Evolutionary conservation across 225 moss, liverwort and hornwort species (phyloP).

Genomic region (Neckera pumila): DNA sequence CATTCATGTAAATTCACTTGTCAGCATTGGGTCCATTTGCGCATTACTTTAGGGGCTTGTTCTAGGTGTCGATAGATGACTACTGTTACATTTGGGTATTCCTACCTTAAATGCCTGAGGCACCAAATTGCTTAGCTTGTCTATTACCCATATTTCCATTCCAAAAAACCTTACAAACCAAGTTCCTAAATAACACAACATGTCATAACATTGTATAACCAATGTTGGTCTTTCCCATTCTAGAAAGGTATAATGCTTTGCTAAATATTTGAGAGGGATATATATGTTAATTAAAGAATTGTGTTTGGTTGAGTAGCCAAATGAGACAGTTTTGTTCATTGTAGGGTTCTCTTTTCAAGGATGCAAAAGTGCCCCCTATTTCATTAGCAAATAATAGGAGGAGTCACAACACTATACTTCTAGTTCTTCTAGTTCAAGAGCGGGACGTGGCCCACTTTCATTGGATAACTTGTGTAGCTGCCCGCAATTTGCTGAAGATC

Average conservation of each 20-base stretch:
- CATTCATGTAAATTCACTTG: no score
- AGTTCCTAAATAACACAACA: background rate
- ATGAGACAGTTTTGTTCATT: background rate
- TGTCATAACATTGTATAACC: background rate
- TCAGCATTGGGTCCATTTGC: no score
- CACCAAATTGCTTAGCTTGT: background rate
- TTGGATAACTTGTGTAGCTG: fast-evolving
- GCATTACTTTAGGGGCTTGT: no score
- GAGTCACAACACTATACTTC: background rate
- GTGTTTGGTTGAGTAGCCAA: background rate
- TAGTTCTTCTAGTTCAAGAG: background rate
- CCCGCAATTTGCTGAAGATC: no score
- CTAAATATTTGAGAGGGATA: background rate
- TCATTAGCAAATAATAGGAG: background rate
- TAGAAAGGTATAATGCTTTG: background rate
- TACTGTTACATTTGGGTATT: no score
- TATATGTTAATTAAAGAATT: background rate
- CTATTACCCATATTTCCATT: background rate
- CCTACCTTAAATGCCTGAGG: no score
- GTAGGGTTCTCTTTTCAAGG: fast-evolving
- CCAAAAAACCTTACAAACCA: background rate
- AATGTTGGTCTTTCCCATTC: fast-evolving
- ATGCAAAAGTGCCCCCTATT: background rate
- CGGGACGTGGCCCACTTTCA: fast-evolving
- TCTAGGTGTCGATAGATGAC: no score